phyloP scores from a whole-genome alignment of 2,329 filamentous ascomycete species.

The Calonectria honghensis region DNA sequence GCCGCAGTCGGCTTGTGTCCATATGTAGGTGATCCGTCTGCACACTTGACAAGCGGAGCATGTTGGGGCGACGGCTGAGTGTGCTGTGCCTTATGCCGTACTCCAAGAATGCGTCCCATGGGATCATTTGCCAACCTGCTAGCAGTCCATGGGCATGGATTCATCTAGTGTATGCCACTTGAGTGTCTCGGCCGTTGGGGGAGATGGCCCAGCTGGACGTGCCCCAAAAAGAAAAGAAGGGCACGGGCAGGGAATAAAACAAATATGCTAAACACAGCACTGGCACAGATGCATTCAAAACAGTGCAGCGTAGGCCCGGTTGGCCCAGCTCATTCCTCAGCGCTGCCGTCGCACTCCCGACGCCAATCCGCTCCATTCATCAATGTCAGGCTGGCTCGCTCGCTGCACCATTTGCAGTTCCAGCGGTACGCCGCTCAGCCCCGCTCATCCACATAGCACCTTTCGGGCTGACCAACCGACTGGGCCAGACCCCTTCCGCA shows the following conservation, averaged over 20 bases:
- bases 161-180: not conserved
- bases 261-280: slow-evolving; percentile 4
- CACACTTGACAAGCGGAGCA: slow-evolving; percentile 11
- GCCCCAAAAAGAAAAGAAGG: slow-evolving; percentile 16
- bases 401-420: not conserved
- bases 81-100: not conserved
- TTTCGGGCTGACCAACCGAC: slow-evolving; percentile 8
- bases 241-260: slow-evolving; percentile 8
- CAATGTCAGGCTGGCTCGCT: not conserved
- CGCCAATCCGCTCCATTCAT: not conserved
- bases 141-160: not conserved
- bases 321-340: slow-evolving; percentile 21
- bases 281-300: not conserved
- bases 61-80: slow-evolving; percentile 1
- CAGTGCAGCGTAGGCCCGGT: not conserved
- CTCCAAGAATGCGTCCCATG: not conserved
- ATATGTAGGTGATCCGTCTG: slow-evolving; percentile 14
- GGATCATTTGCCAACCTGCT: not conserved
- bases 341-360: slow-evolving; percentile 2
- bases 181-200: slow-evolving; percentile 16
- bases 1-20: slow-evolving; percentile 10
- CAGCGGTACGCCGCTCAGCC: slow-evolving; percentile 1
- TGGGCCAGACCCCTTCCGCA: not conserved
- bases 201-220: slow-evolving; percentile 1
- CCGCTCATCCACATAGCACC: slow-evolving; percentile 22